Conservation (phyloP, 2,329 filamentous ascomycete species). For the Alternaria ventricosa region DNA sequence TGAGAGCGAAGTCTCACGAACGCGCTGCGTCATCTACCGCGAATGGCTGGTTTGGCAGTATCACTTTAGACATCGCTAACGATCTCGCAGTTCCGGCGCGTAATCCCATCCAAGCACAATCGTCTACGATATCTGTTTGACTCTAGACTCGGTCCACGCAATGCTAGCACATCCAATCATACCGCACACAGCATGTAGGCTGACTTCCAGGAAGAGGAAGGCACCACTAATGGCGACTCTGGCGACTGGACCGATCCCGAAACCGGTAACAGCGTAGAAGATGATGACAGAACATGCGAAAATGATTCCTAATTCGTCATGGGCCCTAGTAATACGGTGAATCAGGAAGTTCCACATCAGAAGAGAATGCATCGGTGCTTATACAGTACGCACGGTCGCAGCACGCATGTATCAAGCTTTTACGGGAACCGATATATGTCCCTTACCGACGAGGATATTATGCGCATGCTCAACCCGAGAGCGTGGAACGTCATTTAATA, state of each 20-base stretch:
- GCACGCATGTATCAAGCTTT: not conserved
- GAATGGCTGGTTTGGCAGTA: not conserved
- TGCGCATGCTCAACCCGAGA: not conserved
- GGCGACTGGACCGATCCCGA: not conserved
- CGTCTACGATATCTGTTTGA: not conserved
- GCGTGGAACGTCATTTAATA: not conserved
- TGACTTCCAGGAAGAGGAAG: not conserved
- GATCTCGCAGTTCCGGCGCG: not conserved
- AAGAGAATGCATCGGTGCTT: not conserved
- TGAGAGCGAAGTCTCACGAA: not conserved
- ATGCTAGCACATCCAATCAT: conserved; percentile 3
- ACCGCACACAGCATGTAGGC: conserved; percentile 17
- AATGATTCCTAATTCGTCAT: not conserved
- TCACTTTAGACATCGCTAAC: not conserved
- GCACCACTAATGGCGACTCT: not conserved
- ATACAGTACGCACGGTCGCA: not conserved
- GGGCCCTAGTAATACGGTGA: not conserved
- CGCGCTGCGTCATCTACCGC: not conserved
- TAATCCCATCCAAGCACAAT: not conserved
- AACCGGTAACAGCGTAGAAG: not conserved
- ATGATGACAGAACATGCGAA: not conserved
- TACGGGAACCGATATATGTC: not conserved
- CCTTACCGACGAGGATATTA: not conserved
- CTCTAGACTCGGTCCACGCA: not conserved
- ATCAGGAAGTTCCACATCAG: not conserved